Evolutionary conservation across 257 asterid species (phyloP), one percentile per base, ranked within the genome.

Genomic region (Salvia hispanica): DNA sequence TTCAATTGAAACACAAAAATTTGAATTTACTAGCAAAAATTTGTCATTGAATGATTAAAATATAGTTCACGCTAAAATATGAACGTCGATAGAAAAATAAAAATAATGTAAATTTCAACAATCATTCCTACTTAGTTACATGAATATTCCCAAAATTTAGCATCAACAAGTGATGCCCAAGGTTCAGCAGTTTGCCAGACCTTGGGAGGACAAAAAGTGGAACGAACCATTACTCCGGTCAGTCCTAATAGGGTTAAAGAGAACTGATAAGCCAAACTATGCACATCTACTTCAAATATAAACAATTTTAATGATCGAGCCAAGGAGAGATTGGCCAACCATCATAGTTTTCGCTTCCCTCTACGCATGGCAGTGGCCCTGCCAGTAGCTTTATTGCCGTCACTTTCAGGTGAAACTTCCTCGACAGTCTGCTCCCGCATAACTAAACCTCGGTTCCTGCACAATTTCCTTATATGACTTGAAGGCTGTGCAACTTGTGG

Each of bases 401-500:
- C 84, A 74, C 81, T 77, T 82, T 90, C 96, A 13, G 99, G 94
- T 39, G 97, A 88, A 76, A 86, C 95, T 77, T 84, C 87, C 52
- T 85, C 99, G 3, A 92, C 80, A 10, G 79, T 25, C 77, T 79
- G 96, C 80, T 94, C 96, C 67, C 84, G 99, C 80, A 84, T 77
- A 75, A 94, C 95, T 78, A 87, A 77, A 33, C 97, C 97, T 62
- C 97, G 85, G 66, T 94, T 90, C 74, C 99, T 86, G 70, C 86
- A 77, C 14, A 90, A 64, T 78, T 94, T 94, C 80, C 96, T 86
- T 81, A 94, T 91, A 7, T 97, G 99, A 4, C 96, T 90, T 28
- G 92, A 75, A 16, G 93, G 84, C 12, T 45, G 42, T 33, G 82
- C 44, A 28, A 71, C 79, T 76, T 77, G 81, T 56, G 73, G 69